Evolutionary conservation across 768 basidiomycete genomes (phyloP).

Genomic region (Pleurotus pulmonarius): DNA sequence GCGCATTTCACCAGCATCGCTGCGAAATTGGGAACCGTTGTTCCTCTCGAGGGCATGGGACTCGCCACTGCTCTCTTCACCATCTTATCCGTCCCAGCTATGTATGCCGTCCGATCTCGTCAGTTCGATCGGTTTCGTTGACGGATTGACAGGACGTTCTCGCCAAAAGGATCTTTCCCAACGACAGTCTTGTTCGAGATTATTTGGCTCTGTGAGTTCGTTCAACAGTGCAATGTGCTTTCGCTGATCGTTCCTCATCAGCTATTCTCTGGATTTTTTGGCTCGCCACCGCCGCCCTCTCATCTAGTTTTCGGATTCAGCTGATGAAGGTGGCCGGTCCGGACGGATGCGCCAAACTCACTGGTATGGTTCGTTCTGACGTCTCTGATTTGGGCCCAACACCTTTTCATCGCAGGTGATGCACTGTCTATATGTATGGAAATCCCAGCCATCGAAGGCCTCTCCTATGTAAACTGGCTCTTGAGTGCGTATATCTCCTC

Average conservation of each 20-base stretch:
- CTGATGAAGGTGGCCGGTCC: background rate
- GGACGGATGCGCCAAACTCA: background rate
- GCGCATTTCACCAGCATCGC: background rate
- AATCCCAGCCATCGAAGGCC: background rate
- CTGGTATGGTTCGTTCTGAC: background rate
- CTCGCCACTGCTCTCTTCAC: background rate
- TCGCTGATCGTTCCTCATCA: background rate
- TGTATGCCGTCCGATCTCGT: background rate
- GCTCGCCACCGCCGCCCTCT: background rate
- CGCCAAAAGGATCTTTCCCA: background rate
- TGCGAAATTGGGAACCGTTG: background rate
- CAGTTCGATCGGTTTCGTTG: too few species aligned
- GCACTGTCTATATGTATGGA: background rate
- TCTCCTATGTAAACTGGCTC: background rate
- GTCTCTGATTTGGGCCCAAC: too few species aligned
- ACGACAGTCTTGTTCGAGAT: background rate
- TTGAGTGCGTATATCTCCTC: background rate
- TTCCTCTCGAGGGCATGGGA: background rate
- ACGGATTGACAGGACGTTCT: background rate
- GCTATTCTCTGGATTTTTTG: background rate
- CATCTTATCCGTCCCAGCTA: background rate
- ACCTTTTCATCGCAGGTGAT: background rate
- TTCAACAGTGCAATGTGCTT: background rate
- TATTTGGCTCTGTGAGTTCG: background rate
- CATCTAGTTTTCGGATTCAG: background rate